Evolutionary conservation across 306 rosid genomes (phyloP), one percentile per base, ranked within the genome.

Genomic region (Cucumis hystrix): DNA sequence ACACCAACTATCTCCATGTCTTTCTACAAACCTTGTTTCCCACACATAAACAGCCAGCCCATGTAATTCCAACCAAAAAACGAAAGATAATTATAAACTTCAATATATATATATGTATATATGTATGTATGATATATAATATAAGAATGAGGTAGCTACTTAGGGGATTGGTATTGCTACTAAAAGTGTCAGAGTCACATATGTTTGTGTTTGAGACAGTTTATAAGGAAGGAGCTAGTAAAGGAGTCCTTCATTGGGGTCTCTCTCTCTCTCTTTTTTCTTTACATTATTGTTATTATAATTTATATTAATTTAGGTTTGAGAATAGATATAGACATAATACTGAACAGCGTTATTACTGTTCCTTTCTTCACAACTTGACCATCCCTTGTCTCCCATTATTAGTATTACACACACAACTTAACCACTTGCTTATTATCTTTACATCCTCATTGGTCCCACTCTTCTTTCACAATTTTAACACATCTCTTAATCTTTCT

Each of bases 31-130:
- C 6, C 21, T 47, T 20, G 43, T 39, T 28, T 71, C 49, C 76
- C 76, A 33, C 58, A 47, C 41, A 71, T 21, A 68, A 71, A 71
- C 76, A 71, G 41, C 76, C 81, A 75, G 78, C 70, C 79, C 86
- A 87, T 87, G 86, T 82, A 80, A 80, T 64, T 83, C 91, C 93
- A 86, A 84, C 79, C 14, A 84, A 78, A 83, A 82, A 72, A 77
- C 16, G 7, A 47, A 47, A 0, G 0, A 47, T 10, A 47, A 0
- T 0, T 10, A 12, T 12, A 12, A 12, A 4, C 3, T 28, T 1
- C 3, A 28, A 45, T 1, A 45, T 45, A 45, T 5, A 45, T 11
- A 33, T 33, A 0, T 33, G 3, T 33, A 0, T 33, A 33, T 33
- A 3, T 33, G 3, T 33, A 33, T 33, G n/a, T n/a, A n/a, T n/a